A percentile compares a stretch with the other conserved stretches of the same genome.
These are phyloP conservation scores for Rhypophila decipiens DNA, from an alignment of 495 filamentous ascomycete genomes.

Conservation along the genomic window DNA sequence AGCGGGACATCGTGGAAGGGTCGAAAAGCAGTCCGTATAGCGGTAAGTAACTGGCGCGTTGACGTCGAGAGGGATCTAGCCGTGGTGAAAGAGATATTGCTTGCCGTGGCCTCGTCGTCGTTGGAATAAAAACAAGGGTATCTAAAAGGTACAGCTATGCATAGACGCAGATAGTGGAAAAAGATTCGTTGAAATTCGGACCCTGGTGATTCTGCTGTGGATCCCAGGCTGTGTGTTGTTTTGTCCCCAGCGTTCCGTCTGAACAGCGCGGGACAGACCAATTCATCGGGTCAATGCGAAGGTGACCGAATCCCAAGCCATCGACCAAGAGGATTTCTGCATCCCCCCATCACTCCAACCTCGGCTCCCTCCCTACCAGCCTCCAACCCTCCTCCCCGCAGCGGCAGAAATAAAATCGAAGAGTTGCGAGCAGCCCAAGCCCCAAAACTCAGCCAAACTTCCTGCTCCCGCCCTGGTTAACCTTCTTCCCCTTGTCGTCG, in stretches of 20 bases:
- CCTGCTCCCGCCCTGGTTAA: conserved; percentile 34
- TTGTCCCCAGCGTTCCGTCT: too few species aligned
- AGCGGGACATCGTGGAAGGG: conserved; percentile 75
- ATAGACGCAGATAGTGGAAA: too few species aligned
- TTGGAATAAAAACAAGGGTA: not conserved
- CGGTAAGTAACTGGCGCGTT: conserved; percentile 77
- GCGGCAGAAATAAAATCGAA: not conserved
- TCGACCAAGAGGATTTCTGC: not conserved
- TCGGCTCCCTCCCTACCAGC: not conserved
- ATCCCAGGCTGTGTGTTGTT: too few species aligned
- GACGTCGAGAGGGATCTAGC: conserved; percentile 50
- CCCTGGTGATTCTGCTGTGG: too few species aligned
- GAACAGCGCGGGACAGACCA: too few species aligned
- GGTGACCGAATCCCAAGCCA: not conserved
- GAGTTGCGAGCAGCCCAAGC: not conserved
- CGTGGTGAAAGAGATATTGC: conserved; percentile 45
- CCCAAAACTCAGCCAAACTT: conserved; percentile 40
- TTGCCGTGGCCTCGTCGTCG: conserved; percentile 1
- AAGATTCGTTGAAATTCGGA: too few species aligned
- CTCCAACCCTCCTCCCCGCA: not conserved
- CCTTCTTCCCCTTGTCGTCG: conserved; percentile 11
- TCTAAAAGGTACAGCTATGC: too few species aligned
- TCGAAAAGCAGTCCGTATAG: conserved; percentile 65
- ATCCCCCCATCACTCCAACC: not conserved
- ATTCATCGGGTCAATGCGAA: too few species aligned